Evolutionary conservation across 805 yeast genomes (phyloP).

Genomic region (Sugiyamaella boreocaroliniensis): DNA sequence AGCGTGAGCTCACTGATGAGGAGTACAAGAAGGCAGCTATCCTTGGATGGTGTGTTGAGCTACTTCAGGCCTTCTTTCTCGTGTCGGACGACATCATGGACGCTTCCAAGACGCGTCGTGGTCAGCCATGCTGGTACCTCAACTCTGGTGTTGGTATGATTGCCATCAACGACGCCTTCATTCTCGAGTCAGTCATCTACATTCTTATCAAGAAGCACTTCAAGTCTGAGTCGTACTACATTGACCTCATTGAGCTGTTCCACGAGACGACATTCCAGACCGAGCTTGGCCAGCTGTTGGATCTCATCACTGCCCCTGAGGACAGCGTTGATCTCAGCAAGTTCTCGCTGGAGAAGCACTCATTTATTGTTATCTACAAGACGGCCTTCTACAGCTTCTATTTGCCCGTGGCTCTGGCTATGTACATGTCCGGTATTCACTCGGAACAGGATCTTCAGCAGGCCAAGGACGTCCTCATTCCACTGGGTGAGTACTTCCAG

Average conservation of each 20-base stretch:
- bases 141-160: conserved; percentile 73
- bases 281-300: conserved; percentile 93
- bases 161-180: conserved; percentile 95
- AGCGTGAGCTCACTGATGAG: conserved; percentile 51
- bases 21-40: conserved; percentile 82
- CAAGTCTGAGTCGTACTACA: conserved; percentile 72
- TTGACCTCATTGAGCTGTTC: conserved; percentile 85
- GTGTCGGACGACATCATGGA: conserved; percentile 99
- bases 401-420: conserved; percentile 93
- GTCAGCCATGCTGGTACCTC: conserved; percentile 97
- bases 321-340: conserved; percentile 82
- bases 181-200: conserved; percentile 93
- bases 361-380: conserved; percentile 91
- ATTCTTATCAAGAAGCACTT: conserved; percentile 83
- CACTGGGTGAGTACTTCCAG: conserved; percentile 97
- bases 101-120: conserved; percentile 91
- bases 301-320: conserved; percentile 95
- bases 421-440: conserved; percentile 81
- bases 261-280: conserved; percentile 98
- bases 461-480: conserved; percentile 79
- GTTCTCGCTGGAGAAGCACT: conserved; percentile 83
- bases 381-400: conserved; percentile 97
- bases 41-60: conserved; percentile 92
- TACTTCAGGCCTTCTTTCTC: conserved; percentile 90
- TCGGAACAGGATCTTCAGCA: conserved; percentile 73